Conservation (phyloP, 345 rosid genomes). For the Ailanthus altissimus region DNA sequence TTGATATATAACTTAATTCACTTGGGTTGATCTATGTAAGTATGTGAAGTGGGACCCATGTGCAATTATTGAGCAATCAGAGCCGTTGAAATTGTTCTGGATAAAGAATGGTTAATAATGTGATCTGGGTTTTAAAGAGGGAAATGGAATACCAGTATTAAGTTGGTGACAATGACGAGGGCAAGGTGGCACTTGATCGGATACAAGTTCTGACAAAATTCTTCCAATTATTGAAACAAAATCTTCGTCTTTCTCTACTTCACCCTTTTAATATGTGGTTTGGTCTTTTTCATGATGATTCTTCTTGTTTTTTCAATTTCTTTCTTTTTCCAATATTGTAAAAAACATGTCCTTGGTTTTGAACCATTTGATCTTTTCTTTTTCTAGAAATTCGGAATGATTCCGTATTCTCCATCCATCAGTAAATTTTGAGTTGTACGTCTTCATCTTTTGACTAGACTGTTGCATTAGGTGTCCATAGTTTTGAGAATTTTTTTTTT, state of each 20-base stretch:
- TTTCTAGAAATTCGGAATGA: neutral
- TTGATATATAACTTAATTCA: no score
- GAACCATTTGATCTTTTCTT: neutral
- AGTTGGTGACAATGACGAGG: conserved; percentile 24
- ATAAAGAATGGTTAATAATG: conserved; percentile 22
- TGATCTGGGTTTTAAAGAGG: conserved; percentile 18
- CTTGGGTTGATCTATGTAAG: conserved; percentile 15
- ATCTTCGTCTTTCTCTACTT: neutral
- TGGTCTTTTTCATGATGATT: conserved; percentile 1
- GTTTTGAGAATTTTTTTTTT: neutral
- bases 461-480: neutral
- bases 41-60: conserved; percentile 12
- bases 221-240: conserved; percentile 29
- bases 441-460: neutral
- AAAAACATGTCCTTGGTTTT: neutral
- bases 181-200: conserved; percentile 17
- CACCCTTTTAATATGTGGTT: conserved; percentile 29
- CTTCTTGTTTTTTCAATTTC: no score
- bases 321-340: neutral
- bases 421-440: neutral
- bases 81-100: conserved; percentile 32
- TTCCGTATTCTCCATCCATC: neutral
- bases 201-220: conserved; percentile 25
- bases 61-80: conserved; percentile 33
- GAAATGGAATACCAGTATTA: neutral